Base-by-base conservation (phyloP, 495 filamentous ascomycete genomes). In the Trichoderma reesei region DNA sequence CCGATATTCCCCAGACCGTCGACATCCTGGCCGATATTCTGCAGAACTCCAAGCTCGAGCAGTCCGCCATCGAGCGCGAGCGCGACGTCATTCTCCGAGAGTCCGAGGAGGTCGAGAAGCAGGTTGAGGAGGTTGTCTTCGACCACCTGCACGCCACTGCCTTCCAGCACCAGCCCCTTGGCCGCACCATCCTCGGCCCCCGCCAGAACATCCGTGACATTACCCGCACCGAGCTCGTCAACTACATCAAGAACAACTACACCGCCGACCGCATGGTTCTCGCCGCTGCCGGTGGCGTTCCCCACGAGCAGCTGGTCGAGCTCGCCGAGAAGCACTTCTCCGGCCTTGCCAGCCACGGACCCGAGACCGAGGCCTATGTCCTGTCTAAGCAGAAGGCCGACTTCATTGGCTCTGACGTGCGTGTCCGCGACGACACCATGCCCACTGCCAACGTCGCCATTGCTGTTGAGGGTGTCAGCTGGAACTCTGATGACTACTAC, bases 171-270 rank as follows among this genome's bases (percentile, higher is more conserved):
- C 94, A 99, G 80, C 90, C 95, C 66, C 85, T 99, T 26, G 94
- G 94, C 74, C 92, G 94, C 74, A 99, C 94, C 64, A 99, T 99
- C 76, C 85, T 99, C 63, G 94, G 94, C 67, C 93, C 94, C 63
- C 91, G 90, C 80, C 88, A 97, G 82, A 99, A 99, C 85, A 99
- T 99, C 78, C 84, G 91, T 72, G 92, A 88, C 77, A 98, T 99
- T 80, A 85, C 89, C 73, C 86, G 91, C 64, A 83, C 89, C 70
- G 93, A 99, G 78, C 83, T 99, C 67, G 78, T 82, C 72, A 88
- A 89, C 79, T 99, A 98, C 82, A 98, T 99, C 84, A 94, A 94
- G 81, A 90, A 86, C 79, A 99, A 99, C 84, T 99, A 99, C 83
- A 96, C 90, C 54, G 92, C 95, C 65, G 94, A 99, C 80, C 91